Evolutionary conservation across 148 eudicot species (phyloP).

Genomic region (Pouteria glomerata): DNA sequence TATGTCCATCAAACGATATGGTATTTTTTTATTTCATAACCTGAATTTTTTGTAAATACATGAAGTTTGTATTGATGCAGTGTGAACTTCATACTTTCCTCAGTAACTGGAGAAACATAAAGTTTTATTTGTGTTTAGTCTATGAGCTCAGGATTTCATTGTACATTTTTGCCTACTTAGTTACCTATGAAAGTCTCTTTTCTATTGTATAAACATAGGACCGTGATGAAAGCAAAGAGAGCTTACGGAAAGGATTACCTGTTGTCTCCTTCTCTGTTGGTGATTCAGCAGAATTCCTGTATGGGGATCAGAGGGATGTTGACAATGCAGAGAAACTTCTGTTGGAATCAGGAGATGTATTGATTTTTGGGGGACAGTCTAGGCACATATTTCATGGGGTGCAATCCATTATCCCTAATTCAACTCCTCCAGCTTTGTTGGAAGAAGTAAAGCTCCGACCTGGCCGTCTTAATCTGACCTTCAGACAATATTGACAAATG

Average conservation of each 20-base stretch:
- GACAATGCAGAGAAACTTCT: constrained; percentile 34
- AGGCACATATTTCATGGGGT: constrained; percentile 70
- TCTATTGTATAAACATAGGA: constrained; percentile 29
- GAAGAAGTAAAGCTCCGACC: constrained; percentile 32
- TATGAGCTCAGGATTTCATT: background rate
- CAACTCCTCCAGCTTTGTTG: constrained; percentile 44
- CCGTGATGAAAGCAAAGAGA: constrained; percentile 50
- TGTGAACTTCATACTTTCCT: no score
- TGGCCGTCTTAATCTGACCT: constrained; percentile 69
- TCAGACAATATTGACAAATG: constrained; percentile 46
- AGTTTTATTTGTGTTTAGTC: background rate
- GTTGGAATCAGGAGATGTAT: constrained; percentile 64
- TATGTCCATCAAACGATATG: background rate
- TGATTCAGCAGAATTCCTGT: constrained; percentile 63
- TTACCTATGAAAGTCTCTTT: background rate
- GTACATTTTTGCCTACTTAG: background rate
- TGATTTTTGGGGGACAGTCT: constrained; percentile 59
- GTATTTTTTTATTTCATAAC: background rate
- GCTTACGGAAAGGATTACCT: constrained; percentile 43
- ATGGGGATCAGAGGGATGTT: constrained; percentile 44
- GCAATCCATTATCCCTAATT: constrained; percentile 29
- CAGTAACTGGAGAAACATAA: background rate
- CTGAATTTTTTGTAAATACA: background rate
- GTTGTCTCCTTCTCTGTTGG: constrained; percentile 64
- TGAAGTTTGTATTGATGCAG: background rate